Base-by-base conservation (phyloP, 1,284 basidiomycete genomes). In the Moesziomyces sp. region DNA sequence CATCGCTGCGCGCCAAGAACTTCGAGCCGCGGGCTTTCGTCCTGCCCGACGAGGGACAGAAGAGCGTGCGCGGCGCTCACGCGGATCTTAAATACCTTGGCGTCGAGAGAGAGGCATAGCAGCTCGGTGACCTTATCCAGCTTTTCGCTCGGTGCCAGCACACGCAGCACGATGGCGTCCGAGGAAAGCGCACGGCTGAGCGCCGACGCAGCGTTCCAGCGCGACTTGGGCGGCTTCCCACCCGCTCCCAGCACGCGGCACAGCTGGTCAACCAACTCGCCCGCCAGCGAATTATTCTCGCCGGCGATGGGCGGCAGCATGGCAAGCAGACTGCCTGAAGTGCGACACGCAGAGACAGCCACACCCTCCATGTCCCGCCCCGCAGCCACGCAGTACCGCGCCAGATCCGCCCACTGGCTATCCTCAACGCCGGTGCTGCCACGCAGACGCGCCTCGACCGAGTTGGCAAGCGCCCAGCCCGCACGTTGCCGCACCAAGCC, bases 171-270 rank as follows among this genome's bases (percentile, higher is more conserved):
- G 13, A 64, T 38, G 9, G 46, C 28, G 5, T 60, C 45, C 16
- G 57, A 60, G 30, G 48, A 19, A 14, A 73, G 43, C 28, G 70
- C 70, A 14, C 65, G 55, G 3, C 61, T 65, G 13, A 73, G 51
- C 19, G 70, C 70, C 10, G 51, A 64, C 7, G 70, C 70, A 0
- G 70, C 70, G 35, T 73, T 73, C 70, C 70, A 73, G 4, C 54
- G 54, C 24, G 65, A 60, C 30, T 73, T 73, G 16, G 70, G 70
- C 48, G 69, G 69, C 46, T 66, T 66, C 13, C 55, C 61, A 2
- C 38, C 54, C 13, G 69, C 62, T 11, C 48, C 30, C 23, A 72
- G 23, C 45, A 66, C 63, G 28, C 33, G 50, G 52, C 56, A 62
- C 5, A 66, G 59, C 52, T 66, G 58, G 11, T 56, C 52, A 14